Evolutionary conservation across 1,284 basidiomycete genomes (phyloP).

Genomic region (Naganishia liquefaciens): DNA sequence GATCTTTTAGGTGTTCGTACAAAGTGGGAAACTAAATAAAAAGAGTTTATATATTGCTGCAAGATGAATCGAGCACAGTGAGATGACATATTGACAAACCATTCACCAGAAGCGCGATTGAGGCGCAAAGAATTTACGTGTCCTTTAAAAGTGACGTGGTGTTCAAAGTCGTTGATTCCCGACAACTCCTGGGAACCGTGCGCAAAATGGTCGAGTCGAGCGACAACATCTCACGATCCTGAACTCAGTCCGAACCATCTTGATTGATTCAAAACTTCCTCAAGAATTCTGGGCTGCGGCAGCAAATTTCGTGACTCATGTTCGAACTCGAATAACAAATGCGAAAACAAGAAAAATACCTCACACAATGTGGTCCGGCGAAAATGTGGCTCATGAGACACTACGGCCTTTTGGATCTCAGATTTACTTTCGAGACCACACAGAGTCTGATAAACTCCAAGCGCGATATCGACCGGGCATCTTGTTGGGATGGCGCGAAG

Average conservation of each 20-base stretch:
- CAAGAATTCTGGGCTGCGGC: constrained; percentile 33
- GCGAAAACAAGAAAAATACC: constrained; percentile 10
- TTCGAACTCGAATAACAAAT: constrained; percentile 30
- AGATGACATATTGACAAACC: too few species aligned
- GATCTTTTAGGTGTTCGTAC: too few species aligned
- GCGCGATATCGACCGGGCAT: constrained; percentile 28
- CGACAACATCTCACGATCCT: not conserved
- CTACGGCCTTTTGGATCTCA: constrained; percentile 33
- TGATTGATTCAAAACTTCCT: constrained; percentile 28
- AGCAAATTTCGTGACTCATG: constrained; percentile 29
- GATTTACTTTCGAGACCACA: constrained; percentile 33
- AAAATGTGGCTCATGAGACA: constrained; percentile 15
- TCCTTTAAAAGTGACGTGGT: too few species aligned
- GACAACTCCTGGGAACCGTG: too few species aligned
- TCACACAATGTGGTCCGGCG: not conserved
- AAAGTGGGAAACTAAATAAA: too few species aligned
- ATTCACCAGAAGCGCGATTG: too few species aligned
- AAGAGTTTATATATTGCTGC: too few species aligned
- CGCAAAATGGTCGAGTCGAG: constrained; percentile 36
- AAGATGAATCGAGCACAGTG: too few species aligned
- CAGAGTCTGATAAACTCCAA: constrained; percentile 31
- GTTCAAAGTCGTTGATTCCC: too few species aligned
- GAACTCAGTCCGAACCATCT: constrained; percentile 31
- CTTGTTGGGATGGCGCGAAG: constrained; percentile 31
- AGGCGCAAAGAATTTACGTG: too few species aligned